Evolutionary conservation across 106 monocot genomes (phyloP).

Genomic region (Acorus gramineus): DNA sequence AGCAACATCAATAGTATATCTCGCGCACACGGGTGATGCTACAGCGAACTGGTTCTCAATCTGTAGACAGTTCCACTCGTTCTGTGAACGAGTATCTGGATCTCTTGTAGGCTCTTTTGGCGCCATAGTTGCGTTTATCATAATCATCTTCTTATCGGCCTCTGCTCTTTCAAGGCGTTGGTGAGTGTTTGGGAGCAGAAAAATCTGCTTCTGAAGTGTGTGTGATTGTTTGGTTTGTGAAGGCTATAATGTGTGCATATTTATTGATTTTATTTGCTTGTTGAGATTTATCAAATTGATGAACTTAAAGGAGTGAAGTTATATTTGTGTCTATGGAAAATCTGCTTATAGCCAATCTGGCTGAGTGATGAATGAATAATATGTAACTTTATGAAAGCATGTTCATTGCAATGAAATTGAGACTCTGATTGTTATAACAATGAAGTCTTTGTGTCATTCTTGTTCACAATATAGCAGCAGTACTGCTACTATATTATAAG

Average conservation of each 20-base stretch:
- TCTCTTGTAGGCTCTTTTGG: constrained; percentile 11
- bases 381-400: no score
- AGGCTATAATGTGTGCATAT: not conserved
- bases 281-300: no score
- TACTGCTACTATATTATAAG: no score
- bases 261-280: not conserved
- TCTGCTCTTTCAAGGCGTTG: constrained; percentile 2
- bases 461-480: no score
- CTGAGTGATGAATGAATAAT: no score
- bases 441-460: no score
- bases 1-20: constrained; percentile 12
- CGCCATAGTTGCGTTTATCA: constrained; percentile 5
- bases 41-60: constrained; percentile 12
- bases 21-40: constrained; percentile 9
- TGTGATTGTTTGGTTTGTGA: not conserved
- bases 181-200: not conserved
- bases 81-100: constrained; percentile 8
- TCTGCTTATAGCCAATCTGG: no score
- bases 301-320: no score
- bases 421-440: no score
- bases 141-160: constrained; percentile 11
- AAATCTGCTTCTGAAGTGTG: not conserved
- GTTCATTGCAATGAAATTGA: no score
- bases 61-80: constrained; percentile 10
- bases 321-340: no score